Conservation (phyloP, 305 asterid species). For the Fraxinus paxiana region DNA sequence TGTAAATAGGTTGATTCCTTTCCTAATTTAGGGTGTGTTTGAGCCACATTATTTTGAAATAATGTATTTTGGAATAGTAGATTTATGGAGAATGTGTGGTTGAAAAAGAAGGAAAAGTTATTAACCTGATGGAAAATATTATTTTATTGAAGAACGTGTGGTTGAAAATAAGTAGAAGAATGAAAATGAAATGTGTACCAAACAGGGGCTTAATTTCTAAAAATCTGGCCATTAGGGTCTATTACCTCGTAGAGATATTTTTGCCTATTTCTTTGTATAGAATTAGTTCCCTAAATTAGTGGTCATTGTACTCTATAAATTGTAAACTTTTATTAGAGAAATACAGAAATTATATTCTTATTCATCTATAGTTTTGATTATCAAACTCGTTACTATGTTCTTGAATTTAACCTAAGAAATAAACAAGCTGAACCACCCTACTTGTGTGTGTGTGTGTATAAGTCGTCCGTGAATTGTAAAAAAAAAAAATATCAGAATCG, state of each 20-base stretch:
- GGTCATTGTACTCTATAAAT: not conserved
- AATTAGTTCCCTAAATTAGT: not conserved
- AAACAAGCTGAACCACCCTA: not conserved
- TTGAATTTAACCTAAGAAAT: not conserved
- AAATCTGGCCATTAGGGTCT: not conserved
- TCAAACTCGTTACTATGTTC: not conserved
- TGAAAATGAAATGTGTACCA: no score
- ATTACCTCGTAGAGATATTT: not conserved
- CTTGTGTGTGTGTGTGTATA: no score
- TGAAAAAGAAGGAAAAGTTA: no score
- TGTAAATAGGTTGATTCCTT: not conserved
- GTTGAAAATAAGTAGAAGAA: no score
- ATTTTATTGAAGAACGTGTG: no score
- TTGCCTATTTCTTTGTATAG: not conserved
- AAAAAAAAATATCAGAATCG: not conserved
- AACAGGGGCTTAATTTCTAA: not conserved
- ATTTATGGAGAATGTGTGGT: no score
- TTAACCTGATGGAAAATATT: no score
- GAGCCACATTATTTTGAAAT: no score
- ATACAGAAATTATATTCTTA: not conserved
- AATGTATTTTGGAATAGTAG: no score
- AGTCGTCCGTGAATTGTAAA: not conserved
- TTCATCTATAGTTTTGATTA: not conserved
- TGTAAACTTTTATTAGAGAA: not conserved
- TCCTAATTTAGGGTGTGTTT: not conserved